These are phyloP conservation scores for Calonectria pauciramosa DNA, from an alignment of 2,329 filamentous ascomycete genomes.

Conservation along the genomic window DNA sequence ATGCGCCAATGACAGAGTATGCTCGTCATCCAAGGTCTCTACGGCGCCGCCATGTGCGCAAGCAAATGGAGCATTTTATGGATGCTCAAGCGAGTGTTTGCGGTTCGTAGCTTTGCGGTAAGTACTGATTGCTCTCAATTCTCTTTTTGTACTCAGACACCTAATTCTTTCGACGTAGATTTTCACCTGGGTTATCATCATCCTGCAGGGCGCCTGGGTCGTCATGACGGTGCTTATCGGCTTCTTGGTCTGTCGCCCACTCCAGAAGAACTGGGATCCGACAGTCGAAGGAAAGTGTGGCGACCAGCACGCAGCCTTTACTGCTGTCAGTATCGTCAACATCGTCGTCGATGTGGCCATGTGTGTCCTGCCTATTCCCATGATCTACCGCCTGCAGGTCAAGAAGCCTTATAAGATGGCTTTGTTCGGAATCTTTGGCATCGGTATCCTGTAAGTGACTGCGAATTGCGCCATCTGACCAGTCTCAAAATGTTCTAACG, in stretches of 20 bases:
- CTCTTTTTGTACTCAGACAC: neutral
- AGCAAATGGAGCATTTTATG: constrained; percentile 36
- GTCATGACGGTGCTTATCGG: constrained; percentile 43
- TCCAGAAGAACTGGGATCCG: constrained; percentile 44
- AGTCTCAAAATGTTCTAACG: neutral
- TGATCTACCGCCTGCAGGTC: constrained; percentile 53
- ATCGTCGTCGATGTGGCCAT: constrained; percentile 56
- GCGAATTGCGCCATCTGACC: too few species aligned
- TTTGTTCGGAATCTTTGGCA: constrained; percentile 46
- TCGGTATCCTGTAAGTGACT: constrained; percentile 44
- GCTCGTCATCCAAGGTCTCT: constrained; percentile 31
- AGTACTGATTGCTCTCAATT: neutral
- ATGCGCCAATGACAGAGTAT: constrained; percentile 18
- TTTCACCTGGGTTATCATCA: constrained; percentile 47
- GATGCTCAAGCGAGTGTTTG: constrained; percentile 35
- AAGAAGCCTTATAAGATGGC: constrained; percentile 48
- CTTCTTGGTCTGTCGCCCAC: constrained; percentile 45
- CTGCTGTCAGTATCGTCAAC: constrained; percentile 56
- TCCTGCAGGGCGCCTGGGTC: constrained; percentile 49
- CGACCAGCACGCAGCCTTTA: constrained; percentile 53
- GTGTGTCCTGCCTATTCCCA: constrained; percentile 54
- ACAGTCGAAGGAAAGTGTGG: constrained; percentile 51
- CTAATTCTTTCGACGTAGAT: constrained; percentile 29
- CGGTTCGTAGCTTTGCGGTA: constrained; percentile 25
- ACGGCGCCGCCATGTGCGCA: constrained; percentile 32